A percentile compares a stretch with the other conserved stretches of the same genome.
Conservation (phyloP, 306 rosid genomes). For the Cucumis hystrix region DNA sequence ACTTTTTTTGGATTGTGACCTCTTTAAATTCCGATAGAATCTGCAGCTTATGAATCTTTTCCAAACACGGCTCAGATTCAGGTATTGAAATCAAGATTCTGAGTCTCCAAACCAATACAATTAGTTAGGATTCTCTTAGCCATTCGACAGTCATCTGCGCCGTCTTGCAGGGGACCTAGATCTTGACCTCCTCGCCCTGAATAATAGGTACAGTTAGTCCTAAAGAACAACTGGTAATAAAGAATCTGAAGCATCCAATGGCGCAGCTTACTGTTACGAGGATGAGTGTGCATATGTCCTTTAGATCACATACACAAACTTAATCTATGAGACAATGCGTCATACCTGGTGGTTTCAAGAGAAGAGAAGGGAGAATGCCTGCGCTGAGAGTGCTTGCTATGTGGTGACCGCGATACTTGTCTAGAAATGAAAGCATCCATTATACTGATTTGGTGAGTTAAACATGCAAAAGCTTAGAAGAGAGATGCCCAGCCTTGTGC, state of each 20-base stretch:
- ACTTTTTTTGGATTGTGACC: neutral
- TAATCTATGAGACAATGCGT: conserved; percentile 31
- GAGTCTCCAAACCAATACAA: neutral
- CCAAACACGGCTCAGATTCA: neutral
- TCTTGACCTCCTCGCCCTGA: conserved; percentile 83
- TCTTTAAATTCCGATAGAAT: neutral
- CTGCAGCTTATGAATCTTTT: neutral
- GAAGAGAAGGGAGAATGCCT: conserved; percentile 99
- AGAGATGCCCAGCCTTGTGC: conserved; percentile 45
- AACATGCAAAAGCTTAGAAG: conserved; percentile 28
- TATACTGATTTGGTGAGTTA: conserved; percentile 81
- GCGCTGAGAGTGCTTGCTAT: conserved; percentile 99
- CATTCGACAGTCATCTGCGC: conserved; percentile 38
- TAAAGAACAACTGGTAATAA: conserved; percentile 7
- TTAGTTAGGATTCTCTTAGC: neutral
- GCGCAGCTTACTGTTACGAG: conserved; percentile 47
- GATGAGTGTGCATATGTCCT: conserved; percentile 42
- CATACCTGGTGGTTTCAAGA: conserved; percentile 85
- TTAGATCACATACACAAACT: conserved; percentile 43
- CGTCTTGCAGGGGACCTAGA: conserved; percentile 74
- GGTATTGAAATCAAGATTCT: neutral
- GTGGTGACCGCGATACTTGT: conserved; percentile 99
- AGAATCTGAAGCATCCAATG: conserved; percentile 53
- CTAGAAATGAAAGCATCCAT: conserved; percentile 90
- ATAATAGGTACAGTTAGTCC: conserved; percentile 17